Conservation (phyloP, 2,329 filamentous ascomycete species). For the Phaeosphaeriaceae sp. region DNA sequence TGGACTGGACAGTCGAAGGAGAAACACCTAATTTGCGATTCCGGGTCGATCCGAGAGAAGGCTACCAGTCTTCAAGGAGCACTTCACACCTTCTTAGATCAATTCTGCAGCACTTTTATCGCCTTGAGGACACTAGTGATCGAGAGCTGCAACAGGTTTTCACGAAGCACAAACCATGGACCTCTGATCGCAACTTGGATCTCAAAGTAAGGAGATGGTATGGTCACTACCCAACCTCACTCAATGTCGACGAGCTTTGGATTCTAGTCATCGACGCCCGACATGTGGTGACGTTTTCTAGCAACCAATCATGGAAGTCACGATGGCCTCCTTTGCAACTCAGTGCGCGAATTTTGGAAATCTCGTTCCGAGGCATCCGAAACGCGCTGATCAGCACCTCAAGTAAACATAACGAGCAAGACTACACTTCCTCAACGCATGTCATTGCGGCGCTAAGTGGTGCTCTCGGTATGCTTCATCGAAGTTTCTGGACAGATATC, state of each 20-base stretch:
- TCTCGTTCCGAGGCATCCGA: conserved; percentile 51
- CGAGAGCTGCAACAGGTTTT: conserved; percentile 51
- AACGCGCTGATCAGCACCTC: conserved; percentile 45
- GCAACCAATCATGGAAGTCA: conserved; percentile 54
- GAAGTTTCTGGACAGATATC: conserved; percentile 53
- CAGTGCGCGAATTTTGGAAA: conserved; percentile 48
- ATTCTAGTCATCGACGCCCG: conserved; percentile 49
- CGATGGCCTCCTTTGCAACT: conserved; percentile 52
- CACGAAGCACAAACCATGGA: conserved; percentile 52
- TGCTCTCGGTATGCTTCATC: conserved; percentile 52
- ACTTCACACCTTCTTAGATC: conserved; percentile 50
- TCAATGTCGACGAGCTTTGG: conserved; percentile 55
- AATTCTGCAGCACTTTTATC: conserved; percentile 52
- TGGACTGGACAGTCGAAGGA: conserved; percentile 52
- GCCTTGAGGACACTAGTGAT: conserved; percentile 52
- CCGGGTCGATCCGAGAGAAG: conserved; percentile 51
- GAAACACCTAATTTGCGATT: conserved; percentile 49
- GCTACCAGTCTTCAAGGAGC: conserved; percentile 47
- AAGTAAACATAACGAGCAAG: conserved; percentile 36
- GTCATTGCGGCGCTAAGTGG: conserved; percentile 48
- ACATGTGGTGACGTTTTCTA: conserved; percentile 52
- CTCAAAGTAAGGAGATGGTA: conserved; percentile 53
- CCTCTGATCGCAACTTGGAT: conserved; percentile 50
- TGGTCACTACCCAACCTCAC: conserved; percentile 49
- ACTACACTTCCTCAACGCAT: conserved; percentile 50